These are phyloP conservation scores for Coleophoma cylindrospora DNA, from an alignment of 2,329 filamentous ascomycete species.

Conservation along the genomic window DNA sequence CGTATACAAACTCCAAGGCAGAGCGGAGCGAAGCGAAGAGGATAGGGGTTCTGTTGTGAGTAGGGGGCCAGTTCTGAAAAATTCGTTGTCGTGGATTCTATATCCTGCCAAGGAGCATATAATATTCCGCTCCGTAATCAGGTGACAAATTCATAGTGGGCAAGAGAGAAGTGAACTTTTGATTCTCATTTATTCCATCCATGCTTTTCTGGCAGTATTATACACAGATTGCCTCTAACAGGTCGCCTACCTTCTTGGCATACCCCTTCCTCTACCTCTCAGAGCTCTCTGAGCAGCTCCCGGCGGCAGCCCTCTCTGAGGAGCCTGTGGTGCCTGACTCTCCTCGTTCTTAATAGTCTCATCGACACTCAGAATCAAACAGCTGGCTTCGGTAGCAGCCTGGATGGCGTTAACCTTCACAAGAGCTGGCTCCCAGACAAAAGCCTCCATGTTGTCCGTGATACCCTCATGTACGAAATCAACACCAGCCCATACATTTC, in stretches of 20 bases:
- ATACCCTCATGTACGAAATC: conserved; percentile 93
- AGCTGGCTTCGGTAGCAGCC: conserved; percentile 91
- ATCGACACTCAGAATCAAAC: conserved; percentile 91
- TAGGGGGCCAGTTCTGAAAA: conserved; percentile 1
- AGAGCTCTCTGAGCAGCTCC: conserved; percentile 87
- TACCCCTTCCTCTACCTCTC: conserved; percentile 76
- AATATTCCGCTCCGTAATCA: too few relatives aligned
- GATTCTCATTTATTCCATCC: neutral
- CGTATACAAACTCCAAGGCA: too few relatives aligned
- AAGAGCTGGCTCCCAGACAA: conserved; percentile 95
- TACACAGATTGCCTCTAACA: neutral
- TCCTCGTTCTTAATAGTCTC: conserved; percentile 99
- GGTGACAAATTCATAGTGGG: neutral
- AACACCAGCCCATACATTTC: conserved; percentile 89
- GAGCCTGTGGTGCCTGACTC: conserved; percentile 77
- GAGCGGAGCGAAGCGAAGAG: neutral
- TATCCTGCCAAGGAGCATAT: too few relatives aligned
- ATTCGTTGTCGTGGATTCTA: neutral
- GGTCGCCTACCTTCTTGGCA: conserved; percentile 59
- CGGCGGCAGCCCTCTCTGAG: conserved; percentile 67
- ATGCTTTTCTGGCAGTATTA: neutral
- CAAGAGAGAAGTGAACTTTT: too few relatives aligned
- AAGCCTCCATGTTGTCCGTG: conserved; percentile 87
- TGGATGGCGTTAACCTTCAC: conserved; percentile 98
- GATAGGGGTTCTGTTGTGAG: neutral